Conservation (phyloP, 192 early-diverging fungal genomes). For the Coemansia sp. region DNA sequence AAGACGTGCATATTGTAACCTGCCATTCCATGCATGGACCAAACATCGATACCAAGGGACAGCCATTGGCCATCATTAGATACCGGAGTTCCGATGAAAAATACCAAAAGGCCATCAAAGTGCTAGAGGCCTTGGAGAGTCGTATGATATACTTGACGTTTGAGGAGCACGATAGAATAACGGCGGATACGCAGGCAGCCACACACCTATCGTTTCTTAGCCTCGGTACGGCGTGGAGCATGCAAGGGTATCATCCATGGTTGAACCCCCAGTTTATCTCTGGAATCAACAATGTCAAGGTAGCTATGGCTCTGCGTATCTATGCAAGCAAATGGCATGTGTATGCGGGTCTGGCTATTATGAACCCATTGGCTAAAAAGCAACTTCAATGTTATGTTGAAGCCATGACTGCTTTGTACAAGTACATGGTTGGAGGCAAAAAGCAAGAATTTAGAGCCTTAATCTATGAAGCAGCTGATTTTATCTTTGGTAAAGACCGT, state of each 20-base stretch:
- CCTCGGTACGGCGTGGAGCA: slow-evolving; percentile 93
- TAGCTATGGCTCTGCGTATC: slow-evolving; percentile 89
- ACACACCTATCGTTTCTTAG: slow-evolving; percentile 94
- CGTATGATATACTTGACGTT: slow-evolving; percentile 74
- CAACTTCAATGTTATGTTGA: slow-evolving; percentile 88
- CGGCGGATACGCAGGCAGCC: slow-evolving; percentile 96
- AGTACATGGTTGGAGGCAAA: slow-evolving; percentile 89
- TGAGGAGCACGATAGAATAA: slow-evolving; percentile 91
- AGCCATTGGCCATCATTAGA: slow-evolving; percentile 80
- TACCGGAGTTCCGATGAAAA: slow-evolving; percentile 63
- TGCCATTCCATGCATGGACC: slow-evolving; percentile 97
- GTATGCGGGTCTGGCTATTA: slow-evolving; percentile 88
- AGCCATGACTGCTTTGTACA: slow-evolving; percentile 87
- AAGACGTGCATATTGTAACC: slow-evolving; percentile 91
- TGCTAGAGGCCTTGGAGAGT: slow-evolving; percentile 74
- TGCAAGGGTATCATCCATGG: slow-evolving; percentile 84
- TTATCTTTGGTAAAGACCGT: slow-evolving; percentile 74
- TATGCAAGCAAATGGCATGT: slow-evolving; percentile 97
- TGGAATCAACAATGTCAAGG: slow-evolving; percentile 97
- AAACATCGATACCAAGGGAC: slow-evolving; percentile 72
- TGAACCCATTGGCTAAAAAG: slow-evolving; percentile 82
- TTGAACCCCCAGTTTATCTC: slow-evolving; percentile 80
- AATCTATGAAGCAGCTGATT: slow-evolving; percentile 70
- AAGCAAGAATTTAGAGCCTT: slow-evolving; percentile 71
- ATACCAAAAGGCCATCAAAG: slow-evolving; percentile 57